phyloP scores from a whole-genome alignment of 2,329 filamentous ascomycete species.

The Stagonosporopsis vannaccii region DNA sequence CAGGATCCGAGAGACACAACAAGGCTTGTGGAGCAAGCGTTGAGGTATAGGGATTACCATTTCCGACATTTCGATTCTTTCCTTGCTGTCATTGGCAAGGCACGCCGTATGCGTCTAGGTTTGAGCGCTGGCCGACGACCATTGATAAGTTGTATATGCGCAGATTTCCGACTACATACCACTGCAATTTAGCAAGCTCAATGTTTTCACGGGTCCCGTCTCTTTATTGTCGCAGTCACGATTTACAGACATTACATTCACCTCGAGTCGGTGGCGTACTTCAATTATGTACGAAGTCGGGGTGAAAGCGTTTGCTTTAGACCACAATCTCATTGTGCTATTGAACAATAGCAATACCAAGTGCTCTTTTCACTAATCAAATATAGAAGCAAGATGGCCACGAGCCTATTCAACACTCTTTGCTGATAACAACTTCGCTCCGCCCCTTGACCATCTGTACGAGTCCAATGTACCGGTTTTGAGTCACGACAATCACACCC shows the following conservation, averaged over 20 bases:
- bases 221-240: background rate
- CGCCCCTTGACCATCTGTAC: background rate
- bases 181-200: constrained; percentile 8
- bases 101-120: constrained; percentile 2
- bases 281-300: background rate
- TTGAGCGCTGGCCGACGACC: constrained; percentile 11
- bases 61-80: background rate
- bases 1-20: constrained; percentile 65
- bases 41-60: constrained; percentile 10
- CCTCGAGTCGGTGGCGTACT: background rate
- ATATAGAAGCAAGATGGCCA: background rate
- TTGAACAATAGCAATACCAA: background rate
- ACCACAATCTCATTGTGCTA: background rate
- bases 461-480: background rate
- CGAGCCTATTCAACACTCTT: background rate
- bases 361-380: background rate
- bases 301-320: constrained; percentile 2
- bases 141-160: constrained; percentile 3
- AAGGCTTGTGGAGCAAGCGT: constrained; percentile 61
- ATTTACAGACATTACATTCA: background rate
- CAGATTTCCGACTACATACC: constrained; percentile 13
- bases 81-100: background rate
- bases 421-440: background rate
- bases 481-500: background rate
- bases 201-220: background rate